Conservation (phyloP, 176 grass and related monocot species). For the Eragrostis curvula region DNA sequence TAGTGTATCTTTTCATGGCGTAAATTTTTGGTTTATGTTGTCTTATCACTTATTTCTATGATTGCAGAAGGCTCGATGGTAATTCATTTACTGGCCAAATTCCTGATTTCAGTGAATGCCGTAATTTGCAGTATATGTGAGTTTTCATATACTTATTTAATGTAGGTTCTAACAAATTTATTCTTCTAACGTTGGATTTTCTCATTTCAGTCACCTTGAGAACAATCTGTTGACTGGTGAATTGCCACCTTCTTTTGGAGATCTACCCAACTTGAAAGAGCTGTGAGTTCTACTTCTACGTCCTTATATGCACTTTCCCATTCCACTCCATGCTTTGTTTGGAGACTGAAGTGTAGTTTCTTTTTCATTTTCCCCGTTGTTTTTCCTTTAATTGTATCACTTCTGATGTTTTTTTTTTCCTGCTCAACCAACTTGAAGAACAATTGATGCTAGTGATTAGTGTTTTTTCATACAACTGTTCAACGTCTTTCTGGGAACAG, state of each 20-base stretch:
- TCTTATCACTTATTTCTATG: constrained; percentile 26
- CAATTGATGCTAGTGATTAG: constrained; percentile 1
- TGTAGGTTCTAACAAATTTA: constrained; percentile 12
- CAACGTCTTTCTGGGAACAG: neutral
- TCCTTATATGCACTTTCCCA: constrained; percentile 16
- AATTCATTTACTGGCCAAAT: constrained; percentile 81
- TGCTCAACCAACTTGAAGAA: neutral
- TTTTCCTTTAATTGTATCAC: constrained; percentile 3
- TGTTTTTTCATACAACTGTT: constrained; percentile 24
- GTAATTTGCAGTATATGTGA: constrained; percentile 85
- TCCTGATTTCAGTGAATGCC: constrained; percentile 85
- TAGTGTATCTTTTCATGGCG: constrained; percentile 23
- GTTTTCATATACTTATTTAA: constrained; percentile 24
- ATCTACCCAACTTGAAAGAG: constrained; percentile 84
- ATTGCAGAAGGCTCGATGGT: constrained; percentile 67
- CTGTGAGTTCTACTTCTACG: constrained; percentile 85
- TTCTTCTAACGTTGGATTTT: constrained; percentile 25
- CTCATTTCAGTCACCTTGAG: constrained; percentile 78
- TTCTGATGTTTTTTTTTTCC: constrained; percentile 11
- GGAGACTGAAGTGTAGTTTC: neutral
- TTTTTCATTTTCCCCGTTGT: too few species aligned
- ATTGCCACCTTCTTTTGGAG: constrained; percentile 71
- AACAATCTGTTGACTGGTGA: constrained; percentile 81
- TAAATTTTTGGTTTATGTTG: neutral
- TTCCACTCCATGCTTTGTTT: neutral